Base-by-base conservation (phyloP, 768 basidiomycete species). In the Lactifluus volemus region DNA sequence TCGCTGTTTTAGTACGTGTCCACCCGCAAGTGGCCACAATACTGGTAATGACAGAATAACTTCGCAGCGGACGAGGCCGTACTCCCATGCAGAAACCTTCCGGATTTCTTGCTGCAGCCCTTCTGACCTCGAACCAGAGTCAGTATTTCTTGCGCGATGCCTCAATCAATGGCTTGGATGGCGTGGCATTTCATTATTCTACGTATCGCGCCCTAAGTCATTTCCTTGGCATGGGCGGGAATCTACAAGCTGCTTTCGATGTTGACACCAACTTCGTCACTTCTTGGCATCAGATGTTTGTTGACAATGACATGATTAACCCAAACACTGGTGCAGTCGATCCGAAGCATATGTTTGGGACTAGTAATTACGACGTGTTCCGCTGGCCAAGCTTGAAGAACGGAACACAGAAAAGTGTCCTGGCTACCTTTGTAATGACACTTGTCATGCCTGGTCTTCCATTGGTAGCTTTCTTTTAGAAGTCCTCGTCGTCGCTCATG, bases 171-270 rank as follows among this genome's bases (percentile, higher is more conserved):
- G 87, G 74, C 25, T 76, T 96, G 53, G 94, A 97, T 67, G 77
- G 78, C 39, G 84, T 85, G 50, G 93, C 94, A 1, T 96, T 96
- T 78, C 94, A 97, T 71, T 97, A 96, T 72, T 96, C 94, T 51
- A 86, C 87, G 58, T 96, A 97, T 70, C 94, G 94, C 59, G 76
- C 88, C 2, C 75, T 96, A 54, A 76, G 85, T 32, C 89, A 94
- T 51, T 92, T 94, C 76, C 79, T 96, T 49, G 94, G 93, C 55
- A 95, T 96, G 92, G 94, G 96, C 70, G 94, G 94, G 68, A 96
- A 97, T 71, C 77, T 97, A 38, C 81, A 87, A 63, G 93, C 92
- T 55, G 93, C 91, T 10, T 95, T 87, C 72, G 94, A 97, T 69
- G 74, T 92, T 32, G 79, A 84, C 67, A 73, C 77, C 71, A 91